Percentiles rank a stretch among this genome's conserved stretches.
Evolutionary conservation across 1,284 basidiomycete species (phyloP).

Genomic region (Moesziomyces sp.): DNA sequence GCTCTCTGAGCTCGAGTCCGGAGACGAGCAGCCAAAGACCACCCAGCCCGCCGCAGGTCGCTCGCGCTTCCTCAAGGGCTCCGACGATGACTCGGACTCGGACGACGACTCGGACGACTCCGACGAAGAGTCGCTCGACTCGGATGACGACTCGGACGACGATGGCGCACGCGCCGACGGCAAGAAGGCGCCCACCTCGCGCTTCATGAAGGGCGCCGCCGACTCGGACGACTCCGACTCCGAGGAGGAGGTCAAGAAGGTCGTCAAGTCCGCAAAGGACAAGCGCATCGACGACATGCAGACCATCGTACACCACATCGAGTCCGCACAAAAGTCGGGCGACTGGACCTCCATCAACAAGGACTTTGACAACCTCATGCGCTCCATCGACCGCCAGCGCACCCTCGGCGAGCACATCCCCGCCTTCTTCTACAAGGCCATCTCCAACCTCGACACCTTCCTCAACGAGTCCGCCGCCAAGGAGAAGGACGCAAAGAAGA

Average conservation of each 20-base stretch:
- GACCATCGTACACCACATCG: conserved; percentile 84
- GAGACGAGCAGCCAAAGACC: conserved; percentile 58
- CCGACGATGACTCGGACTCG: conserved; percentile 52
- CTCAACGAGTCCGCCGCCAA: conserved; percentile 80
- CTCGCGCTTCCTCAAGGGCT: conserved; percentile 52
- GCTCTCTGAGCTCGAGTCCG: conserved; percentile 63
- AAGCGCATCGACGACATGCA: conserved; percentile 90
- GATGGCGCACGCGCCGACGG: conserved; percentile 34
- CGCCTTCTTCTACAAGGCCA: conserved; percentile 82
- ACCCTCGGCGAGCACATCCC: conserved; percentile 86
- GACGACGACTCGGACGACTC: conserved; percentile 53
- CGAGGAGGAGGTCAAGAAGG: conserved; percentile 77
- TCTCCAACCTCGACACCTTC: conserved; percentile 81
- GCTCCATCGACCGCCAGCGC: conserved; percentile 88
- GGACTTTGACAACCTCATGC: conserved; percentile 96
- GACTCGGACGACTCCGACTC: conserved; percentile 73
- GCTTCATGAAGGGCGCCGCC: conserved; percentile 65
- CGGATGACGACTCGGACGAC: conserved; percentile 49
- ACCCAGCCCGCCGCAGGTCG: conserved; percentile 49
- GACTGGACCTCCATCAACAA: conserved; percentile 87
- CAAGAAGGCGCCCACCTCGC: conserved; percentile 58
- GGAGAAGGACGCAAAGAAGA: conserved; percentile 83
- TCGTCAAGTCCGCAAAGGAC: conserved; percentile 86
- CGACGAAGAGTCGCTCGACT: conserved; percentile 54
- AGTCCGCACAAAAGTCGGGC: conserved; percentile 89